Evolutionary conservation across 768 basidiomycete species (phyloP), one percentile per base, ranked within the genome.

Genomic region (Tulasnella sp.): DNA sequence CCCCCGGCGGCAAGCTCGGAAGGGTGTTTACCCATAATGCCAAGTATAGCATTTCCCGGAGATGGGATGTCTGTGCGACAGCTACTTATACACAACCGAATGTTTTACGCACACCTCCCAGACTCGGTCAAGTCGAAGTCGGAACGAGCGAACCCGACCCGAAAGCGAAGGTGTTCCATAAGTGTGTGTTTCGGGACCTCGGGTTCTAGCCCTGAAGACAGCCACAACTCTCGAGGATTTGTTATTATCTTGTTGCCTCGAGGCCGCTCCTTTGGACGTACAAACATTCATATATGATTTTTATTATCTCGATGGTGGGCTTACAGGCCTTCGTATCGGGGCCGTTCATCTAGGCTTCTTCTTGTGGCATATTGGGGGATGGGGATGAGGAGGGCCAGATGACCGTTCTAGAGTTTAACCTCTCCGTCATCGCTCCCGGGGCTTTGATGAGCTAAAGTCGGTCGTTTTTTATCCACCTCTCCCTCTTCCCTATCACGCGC

Each of bases 1-100:
- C 62, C 62, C 62, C 62, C 62, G 62, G 62, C 62, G 62, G 62
- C 62, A 68, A 68, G 62, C 27, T 68, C 34, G 62, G 62, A 68
- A 68, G 62, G 62, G 62, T 2, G 58, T 27, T 34, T 62, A 68
- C 62, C 62, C 62, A 68, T 68, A 68, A 34, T 2, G 5, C 62
- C 62, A 7, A 14, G 21, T 68, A 5, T 68, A 34, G 62, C 27
- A 68, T 10, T 14, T 68, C 4, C 62, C 27, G 62, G 3, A 34
- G 62, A 68, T 31, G n/a, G 34, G 2, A 31, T 14, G 27, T 16
- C n/a, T 31, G 21, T 12, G 21, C 27, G 12, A 9, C 24, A n/a
- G 4, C 3, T 62, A 12, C 2, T 10, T n/a, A 62, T n/a, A 62
- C 24, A 62, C n/a, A n/a, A n/a, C n/a, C n/a, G n/a, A n/a, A 2